phyloP scores from a whole-genome alignment of 1,284 basidiomycete genomes.

The Chalciporus piperatoides region DNA sequence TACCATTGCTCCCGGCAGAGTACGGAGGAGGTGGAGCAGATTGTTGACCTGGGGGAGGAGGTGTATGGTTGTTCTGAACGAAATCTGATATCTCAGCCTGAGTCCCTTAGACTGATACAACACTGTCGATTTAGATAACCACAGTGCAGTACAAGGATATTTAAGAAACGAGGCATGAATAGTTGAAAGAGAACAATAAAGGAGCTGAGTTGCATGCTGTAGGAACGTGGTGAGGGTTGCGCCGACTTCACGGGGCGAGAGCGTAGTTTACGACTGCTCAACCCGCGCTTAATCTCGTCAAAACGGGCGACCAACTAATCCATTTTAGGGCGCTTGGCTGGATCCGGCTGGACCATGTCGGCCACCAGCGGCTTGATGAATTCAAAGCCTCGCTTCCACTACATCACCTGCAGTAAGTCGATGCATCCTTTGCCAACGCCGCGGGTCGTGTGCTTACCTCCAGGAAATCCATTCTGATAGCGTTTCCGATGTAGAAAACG shows the following conservation, averaged over 20 bases:
- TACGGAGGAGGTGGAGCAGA: conserved; percentile 44
- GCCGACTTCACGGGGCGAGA: conserved; percentile 14
- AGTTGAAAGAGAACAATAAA: too few species aligned
- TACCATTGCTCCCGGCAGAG: conserved; percentile 32
- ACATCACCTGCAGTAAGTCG: neutral
- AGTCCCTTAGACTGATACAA: too few species aligned
- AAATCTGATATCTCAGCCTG: too few species aligned
- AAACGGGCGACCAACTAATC: conserved; percentile 31
- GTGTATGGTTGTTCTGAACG: too few species aligned
- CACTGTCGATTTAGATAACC: too few species aligned
- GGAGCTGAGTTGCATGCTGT: too few species aligned
- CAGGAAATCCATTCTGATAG: conserved; percentile 4
- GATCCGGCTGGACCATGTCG: conserved; percentile 33
- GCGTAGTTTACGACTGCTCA: conserved; percentile 27
- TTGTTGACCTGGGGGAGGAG: conserved; percentile 45
- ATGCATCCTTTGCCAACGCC: neutral
- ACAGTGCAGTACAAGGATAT: too few species aligned
- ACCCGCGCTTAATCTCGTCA: conserved; percentile 17
- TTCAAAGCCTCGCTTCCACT: conserved; percentile 23
- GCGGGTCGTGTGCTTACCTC: conserved; percentile 1
- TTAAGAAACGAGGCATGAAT: too few species aligned
- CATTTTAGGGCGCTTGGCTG: conserved; percentile 32
- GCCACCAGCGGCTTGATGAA: conserved; percentile 30
- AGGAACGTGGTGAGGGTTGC: too few species aligned
- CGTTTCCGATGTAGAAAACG: conserved; percentile 21